These are phyloP conservation scores for Casaregolazyma suthepensis DNA, from an alignment of 1,139 yeast genomes.

Conservation along the genomic window DNA sequence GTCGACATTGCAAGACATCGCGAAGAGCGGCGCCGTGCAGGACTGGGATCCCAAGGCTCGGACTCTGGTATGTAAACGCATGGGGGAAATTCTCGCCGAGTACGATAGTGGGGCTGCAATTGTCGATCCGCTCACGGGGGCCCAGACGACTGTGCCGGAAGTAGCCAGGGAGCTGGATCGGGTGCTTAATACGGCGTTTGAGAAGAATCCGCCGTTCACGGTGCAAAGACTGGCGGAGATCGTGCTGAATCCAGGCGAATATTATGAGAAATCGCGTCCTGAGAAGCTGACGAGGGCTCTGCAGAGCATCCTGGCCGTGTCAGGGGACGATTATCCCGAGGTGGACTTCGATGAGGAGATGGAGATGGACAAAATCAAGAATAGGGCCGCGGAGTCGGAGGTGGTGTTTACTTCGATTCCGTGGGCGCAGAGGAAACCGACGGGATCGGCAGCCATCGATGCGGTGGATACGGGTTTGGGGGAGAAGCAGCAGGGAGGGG, in stretches of 20 bases:
- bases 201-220: conserved; percentile 52
- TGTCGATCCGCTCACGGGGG: conserved; percentile 9
- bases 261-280: conserved; percentile 31
- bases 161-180: conserved; percentile 37
- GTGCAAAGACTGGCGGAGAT: conserved; percentile 51
- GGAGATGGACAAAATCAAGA: conserved; percentile 15
- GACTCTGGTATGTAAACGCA: not conserved
- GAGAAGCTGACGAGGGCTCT: conserved; percentile 38
- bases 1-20: conserved; percentile 3
- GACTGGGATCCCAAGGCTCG: conserved; percentile 1
- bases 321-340: conserved; percentile 31
- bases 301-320: conserved; percentile 32
- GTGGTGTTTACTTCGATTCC: conserved; percentile 26
- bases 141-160: not conserved
- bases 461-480: conserved; percentile 9
- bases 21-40: not conserved
- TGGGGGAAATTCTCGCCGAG: conserved; percentile 9
- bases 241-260: conserved; percentile 38
- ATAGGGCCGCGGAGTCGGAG: conserved; percentile 18
- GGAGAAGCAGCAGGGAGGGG: not conserved
- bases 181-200: conserved; percentile 33
- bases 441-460: conserved; percentile 7
- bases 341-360: conserved; percentile 18
- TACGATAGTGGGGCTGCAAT: conserved; percentile 8
- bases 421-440: conserved; percentile 26